A percentile compares a stretch with the other conserved stretches of the same genome.
phyloP scores from a whole-genome alignment of 108 stramenopile species.

The Cylindrotheca fusiformis region DNA sequence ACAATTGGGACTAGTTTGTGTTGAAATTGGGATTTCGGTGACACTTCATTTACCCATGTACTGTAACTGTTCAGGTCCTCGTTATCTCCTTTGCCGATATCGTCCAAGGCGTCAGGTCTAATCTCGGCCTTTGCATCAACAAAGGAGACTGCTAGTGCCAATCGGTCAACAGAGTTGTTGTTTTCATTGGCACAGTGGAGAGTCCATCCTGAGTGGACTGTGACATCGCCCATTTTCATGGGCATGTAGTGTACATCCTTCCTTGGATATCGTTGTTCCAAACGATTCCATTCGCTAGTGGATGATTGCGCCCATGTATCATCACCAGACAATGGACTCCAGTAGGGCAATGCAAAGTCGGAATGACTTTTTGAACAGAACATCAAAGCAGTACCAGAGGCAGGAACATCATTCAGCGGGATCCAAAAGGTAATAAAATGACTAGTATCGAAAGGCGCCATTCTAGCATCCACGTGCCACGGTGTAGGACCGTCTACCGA shows the following conservation, averaged over 20 bases:
- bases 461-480: conserved; percentile 84
- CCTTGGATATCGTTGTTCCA: conserved; percentile 55
- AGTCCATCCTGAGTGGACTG: conserved; percentile 84
- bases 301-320: not conserved
- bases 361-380: conserved; percentile 75
- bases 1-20: conserved; percentile 78
- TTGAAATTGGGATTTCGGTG: conserved; percentile 41
- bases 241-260: conserved; percentile 71
- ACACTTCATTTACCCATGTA: conserved; percentile 62
- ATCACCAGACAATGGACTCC: conserved; percentile 58
- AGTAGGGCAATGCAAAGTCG: conserved; percentile 83
- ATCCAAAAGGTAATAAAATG: conserved; percentile 90
- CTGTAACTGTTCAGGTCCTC: conserved; percentile 79
- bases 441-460: conserved; percentile 86
- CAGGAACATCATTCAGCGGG: conserved; percentile 60
- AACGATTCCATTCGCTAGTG: conserved; percentile 39
- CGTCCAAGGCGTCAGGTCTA: conserved; percentile 44
- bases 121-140: conserved; percentile 79
- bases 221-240: conserved; percentile 66
- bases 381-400: conserved; percentile 54
- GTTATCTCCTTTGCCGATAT: conserved; percentile 51
- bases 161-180: conserved; percentile 39
- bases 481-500: conserved; percentile 76
- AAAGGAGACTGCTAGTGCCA: conserved; percentile 73
- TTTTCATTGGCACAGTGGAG: conserved; percentile 75